Evolutionary conservation across 441 rosid genomes (phyloP), one percentile per base, ranked within the genome.

Genomic region (Breynia disticha): DNA sequence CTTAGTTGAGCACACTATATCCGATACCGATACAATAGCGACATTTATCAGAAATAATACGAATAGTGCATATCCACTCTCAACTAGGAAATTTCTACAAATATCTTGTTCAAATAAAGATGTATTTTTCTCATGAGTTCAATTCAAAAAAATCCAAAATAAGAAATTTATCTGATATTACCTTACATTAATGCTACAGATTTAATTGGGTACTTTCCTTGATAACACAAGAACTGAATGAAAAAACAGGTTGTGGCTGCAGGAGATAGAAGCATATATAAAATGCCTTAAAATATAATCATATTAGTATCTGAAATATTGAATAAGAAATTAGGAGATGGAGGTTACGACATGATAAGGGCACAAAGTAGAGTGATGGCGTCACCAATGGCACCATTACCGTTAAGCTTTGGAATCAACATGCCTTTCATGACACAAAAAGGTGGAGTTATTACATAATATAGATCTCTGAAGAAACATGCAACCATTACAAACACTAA

Each of bases 151-250:
- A 51, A 0, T 15, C 16, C 24, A 35, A 19, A n/a, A 1, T 32
- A 35, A 1, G 16, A 17, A 19, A 24, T 19, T n/a, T 19, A 32
- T 0, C 11, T 14, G 6, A 19, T 28, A 41, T 4, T 41, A 9
- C 10, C 44, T 66, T 53, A 84, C 83, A 11, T 80, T 82, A 46
- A 79, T 55, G 52, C 86, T 79, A 1, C 64, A 70, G 35, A 76
- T 79, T 11, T 83, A 69, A n/a, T 62, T 63, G 17, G 86, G 84
- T 19, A 79, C 72, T 67, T 79, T 82, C 17, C 93, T 64, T 1
- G 88, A 81, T 16, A 82, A 77, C 44, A 82, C 93, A 17, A 84
- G 77, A 11, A 88, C 93, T 0, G 94, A 84, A 48, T 84, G 93
- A 4, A 84, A 80, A 62, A 86, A 83, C 11, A 83, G 73, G 52